Conservation (phyloP, 805 yeast species). For the Kuraishia hungarica region DNA sequence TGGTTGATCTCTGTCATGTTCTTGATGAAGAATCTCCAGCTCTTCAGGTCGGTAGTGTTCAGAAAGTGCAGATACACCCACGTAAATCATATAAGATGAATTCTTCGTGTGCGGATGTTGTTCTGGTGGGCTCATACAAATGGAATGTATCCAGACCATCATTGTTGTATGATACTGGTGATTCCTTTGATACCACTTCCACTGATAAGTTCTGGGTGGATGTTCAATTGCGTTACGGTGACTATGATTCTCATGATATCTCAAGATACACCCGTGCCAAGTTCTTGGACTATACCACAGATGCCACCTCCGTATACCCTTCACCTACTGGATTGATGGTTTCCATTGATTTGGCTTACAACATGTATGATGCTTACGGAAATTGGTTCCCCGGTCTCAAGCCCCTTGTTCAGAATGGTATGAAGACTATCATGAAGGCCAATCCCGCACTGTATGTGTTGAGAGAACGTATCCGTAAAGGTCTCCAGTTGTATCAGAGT, state of each 20-base stretch:
- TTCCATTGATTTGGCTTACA: constrained; percentile 89
- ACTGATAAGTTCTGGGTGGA: constrained; percentile 87
- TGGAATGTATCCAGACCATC: constrained; percentile 88
- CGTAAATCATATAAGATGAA: constrained; percentile 96
- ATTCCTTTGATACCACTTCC: constrained; percentile 45
- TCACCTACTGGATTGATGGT: constrained; percentile 88
- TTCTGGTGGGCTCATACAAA: constrained; percentile 60
- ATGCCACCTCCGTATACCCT: constrained; percentile 78
- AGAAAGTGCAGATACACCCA: constrained; percentile 91
- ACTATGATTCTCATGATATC: constrained; percentile 95
- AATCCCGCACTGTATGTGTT: constrained; percentile 89
- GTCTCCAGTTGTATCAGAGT: constrained; percentile 85
- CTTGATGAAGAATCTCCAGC: constrained; percentile 81
- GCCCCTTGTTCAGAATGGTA: constrained; percentile 80
- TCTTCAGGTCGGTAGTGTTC: constrained; percentile 75
- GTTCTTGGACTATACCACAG: constrained; percentile 87
- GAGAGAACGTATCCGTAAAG: constrained; percentile 90
- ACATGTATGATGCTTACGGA: constrained; percentile 94
- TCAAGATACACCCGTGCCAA: constrained; percentile 90
- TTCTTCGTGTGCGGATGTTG: constrained; percentile 89
- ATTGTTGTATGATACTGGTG: constrained; percentile 62
- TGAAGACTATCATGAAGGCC: constrained; percentile 89
- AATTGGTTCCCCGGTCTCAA: constrained; percentile 97
- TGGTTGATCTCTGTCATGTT: constrained; percentile 88
- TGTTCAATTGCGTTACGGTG: constrained; percentile 92